Evolutionary conservation across 768 basidiomycete species (phyloP), one percentile per base, ranked within the genome.

Genomic region (Psilocybe cyanescens): DNA sequence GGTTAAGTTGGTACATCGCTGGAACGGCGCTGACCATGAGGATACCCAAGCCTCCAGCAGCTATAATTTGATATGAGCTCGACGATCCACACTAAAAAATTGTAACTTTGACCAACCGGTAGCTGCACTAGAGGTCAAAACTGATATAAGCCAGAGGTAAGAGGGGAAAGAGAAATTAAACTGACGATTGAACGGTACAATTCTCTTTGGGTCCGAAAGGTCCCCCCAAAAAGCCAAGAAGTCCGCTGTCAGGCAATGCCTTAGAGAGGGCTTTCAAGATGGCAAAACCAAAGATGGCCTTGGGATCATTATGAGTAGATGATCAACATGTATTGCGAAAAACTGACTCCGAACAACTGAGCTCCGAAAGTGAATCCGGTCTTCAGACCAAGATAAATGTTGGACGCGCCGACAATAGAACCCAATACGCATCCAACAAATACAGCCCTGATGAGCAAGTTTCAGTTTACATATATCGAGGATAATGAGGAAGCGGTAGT

Each of bases 341-440:
- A 3, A 71, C 76, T 52, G 71, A 82, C 83, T 61, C 86, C 86
- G 62, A 88, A 88, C 7, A 86, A 74, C 58, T 85, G 83, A 31
- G 85, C 82, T 31, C 86, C 87, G 69, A 88, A 87, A 2, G 85
- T 86, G 70, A 86, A 87, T 24, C 87, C 87, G 1, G 87, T 88
- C 75, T 89, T 88, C 60, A 89, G 71, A 41, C 88, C 86, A 19
- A 88, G 83, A 70, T 90, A 88, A 61, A 90, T 83, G 70, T 87
- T 86, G 51, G 84, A 85, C 11, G 87, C 84, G 50, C 83, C 81
- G 29, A 88, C 83, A 67, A 87, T 63, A 44, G 80, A 83, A 31
- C 86, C 84, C 30, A 88, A 77, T 14, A 57, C 61, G 65, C 80
- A 80, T 59, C 85, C 84, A 59, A 84, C 81, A 53, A 85, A 62